These are phyloP conservation scores for Colletotrichum paranaense DNA, from an alignment of 2,329 filamentous ascomycete species.

Conservation along the genomic window DNA sequence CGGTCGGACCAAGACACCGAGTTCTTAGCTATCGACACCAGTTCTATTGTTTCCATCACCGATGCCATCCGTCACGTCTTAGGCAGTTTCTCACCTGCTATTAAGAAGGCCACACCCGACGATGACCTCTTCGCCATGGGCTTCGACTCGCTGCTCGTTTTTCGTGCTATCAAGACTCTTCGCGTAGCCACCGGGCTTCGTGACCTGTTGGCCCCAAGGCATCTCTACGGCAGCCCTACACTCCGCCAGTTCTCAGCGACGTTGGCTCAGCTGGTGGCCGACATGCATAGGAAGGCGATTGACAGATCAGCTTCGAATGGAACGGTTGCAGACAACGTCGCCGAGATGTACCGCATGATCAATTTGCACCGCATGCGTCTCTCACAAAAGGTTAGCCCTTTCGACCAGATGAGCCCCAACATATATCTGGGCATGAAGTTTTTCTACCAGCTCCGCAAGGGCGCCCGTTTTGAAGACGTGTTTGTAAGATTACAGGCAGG, in stretches of 20 bases:
- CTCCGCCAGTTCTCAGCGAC: constrained; percentile 40
- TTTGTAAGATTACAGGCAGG: too few species aligned
- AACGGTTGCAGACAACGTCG: too few species aligned
- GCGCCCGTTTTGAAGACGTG: too few species aligned
- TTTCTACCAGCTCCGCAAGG: constrained; percentile 44
- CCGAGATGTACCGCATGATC: too few species aligned
- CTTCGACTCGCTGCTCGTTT: constrained; percentile 46
- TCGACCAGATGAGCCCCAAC: constrained; percentile 47
- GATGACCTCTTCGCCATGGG: constrained; percentile 29
- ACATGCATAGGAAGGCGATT: constrained; percentile 30
- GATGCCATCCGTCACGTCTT: too few species aligned
- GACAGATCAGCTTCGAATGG: too few species aligned
- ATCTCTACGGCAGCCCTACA: constrained; percentile 48
- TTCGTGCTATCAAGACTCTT: constrained; percentile 45
- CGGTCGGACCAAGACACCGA: too few species aligned
- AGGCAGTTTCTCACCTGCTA: too few species aligned
- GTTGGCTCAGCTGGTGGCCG: constrained; percentile 37
- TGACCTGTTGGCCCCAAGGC: constrained; percentile 45
- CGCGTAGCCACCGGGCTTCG: constrained; percentile 42
- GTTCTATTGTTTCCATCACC: too few species aligned
- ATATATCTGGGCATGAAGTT: constrained; percentile 43
- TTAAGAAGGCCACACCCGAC: too few species aligned
- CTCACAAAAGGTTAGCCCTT: not conserved
- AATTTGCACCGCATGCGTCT: too few species aligned
- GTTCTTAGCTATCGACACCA: too few species aligned